phyloP scores from a whole-genome alignment of 257 asterid species.

The Plectranthus barbatus region DNA sequence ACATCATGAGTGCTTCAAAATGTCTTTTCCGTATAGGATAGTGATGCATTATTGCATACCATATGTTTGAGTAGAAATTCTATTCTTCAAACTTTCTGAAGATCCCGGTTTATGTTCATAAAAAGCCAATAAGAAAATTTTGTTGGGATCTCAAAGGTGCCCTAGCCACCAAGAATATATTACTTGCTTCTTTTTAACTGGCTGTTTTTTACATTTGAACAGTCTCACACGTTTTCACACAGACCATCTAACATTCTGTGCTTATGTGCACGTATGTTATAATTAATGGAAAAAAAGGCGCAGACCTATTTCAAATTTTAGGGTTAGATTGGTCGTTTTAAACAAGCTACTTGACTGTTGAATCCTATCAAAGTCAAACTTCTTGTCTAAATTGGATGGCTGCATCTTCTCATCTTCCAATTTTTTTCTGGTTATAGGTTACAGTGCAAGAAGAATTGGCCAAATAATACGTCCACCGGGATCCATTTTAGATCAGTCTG shows the following conservation, averaged over 20 bases:
- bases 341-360: background rate
- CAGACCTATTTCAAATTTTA: too few relatives aligned
- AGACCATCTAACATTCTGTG: background rate
- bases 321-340: background rate
- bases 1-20: background rate
- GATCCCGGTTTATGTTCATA: background rate
- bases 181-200: background rate
- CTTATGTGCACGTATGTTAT: too few relatives aligned
- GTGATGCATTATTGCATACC: background rate
- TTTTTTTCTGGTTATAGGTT: slow-evolving; percentile 20
- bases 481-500: slow-evolving; percentile 15
- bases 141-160: background rate
- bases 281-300: too few relatives aligned
- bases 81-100: background rate
- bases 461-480: slow-evolving; percentile 13
- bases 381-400: background rate
- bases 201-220: background rate
- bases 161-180: background rate
- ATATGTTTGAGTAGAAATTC: background rate
- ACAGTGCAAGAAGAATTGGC: slow-evolving; percentile 12
- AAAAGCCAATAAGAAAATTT: background rate
- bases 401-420: slow-evolving; percentile 4
- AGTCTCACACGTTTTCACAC: background rate
- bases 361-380: background rate
- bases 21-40: background rate